Evolutionary conservation across 768 basidiomycete species (phyloP).

Genomic region (Phanerochaete sordida): DNA sequence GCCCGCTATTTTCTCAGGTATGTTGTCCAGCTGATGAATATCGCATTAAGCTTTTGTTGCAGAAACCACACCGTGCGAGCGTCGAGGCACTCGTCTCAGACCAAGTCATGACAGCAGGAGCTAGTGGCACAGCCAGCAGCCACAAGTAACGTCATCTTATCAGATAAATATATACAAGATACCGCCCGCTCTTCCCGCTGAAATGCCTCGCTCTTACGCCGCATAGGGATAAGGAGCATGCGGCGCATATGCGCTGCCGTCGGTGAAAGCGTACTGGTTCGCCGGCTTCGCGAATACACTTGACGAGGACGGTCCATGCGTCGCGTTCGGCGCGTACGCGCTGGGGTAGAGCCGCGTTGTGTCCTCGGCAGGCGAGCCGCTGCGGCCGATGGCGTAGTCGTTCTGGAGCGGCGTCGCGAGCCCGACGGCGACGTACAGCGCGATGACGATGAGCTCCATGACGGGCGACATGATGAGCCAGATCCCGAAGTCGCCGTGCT

Average conservation of each 20-base stretch:
- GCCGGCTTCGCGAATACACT: neutral
- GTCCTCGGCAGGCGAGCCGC: neutral
- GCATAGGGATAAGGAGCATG: neutral
- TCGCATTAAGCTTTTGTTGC: too few species aligned
- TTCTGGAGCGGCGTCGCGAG: conserved; percentile 26
- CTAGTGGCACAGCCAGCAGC: too few species aligned
- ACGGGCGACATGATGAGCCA: conserved; percentile 57
- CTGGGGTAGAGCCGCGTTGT: neutral
- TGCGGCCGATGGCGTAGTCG: conserved; percentile 18
- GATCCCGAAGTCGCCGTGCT: conserved; percentile 54
- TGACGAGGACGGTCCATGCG: neutral
- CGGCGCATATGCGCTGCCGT: neutral
- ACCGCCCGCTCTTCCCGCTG: too few species aligned
- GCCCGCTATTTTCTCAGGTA: too few species aligned
- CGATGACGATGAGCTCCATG: conserved; percentile 52
- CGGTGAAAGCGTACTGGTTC: too few species aligned
- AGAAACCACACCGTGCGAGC: too few species aligned
- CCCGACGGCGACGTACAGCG: conserved; percentile 38
- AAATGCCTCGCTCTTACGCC: too few species aligned
- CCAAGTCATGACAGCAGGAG: too few species aligned
- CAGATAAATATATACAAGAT: neutral
- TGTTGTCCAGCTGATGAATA: too few species aligned
- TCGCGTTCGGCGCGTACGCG: neutral
- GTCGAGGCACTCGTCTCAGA: too few species aligned
- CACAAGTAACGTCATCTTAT: too few species aligned